phyloP scores from a whole-genome alignment of 2,329 filamentous ascomycete genomes.

The Alternaria incomplexa region DNA sequence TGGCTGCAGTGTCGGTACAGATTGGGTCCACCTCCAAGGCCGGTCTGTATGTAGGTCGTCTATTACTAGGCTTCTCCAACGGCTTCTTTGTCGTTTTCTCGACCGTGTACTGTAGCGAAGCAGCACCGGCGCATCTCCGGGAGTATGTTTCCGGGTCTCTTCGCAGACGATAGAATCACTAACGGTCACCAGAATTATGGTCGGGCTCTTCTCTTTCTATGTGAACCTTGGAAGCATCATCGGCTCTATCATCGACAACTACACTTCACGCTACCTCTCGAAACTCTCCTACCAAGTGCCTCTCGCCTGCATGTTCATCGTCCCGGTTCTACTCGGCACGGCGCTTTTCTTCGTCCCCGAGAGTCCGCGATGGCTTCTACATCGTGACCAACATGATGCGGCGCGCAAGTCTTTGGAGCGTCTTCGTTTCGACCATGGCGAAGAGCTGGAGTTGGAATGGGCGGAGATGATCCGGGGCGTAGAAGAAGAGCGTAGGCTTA shows the following conservation, averaged over 20 bases:
- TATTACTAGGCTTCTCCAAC: conserved; percentile 42
- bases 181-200: conserved; percentile 52
- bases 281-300: conserved; percentile 52
- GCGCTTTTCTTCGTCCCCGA: conserved; percentile 40
- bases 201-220: conserved; percentile 55
- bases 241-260: conserved; percentile 48
- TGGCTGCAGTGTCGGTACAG: conserved; percentile 43
- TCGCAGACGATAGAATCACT: not conserved
- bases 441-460: conserved; percentile 34
- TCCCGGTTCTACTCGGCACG: conserved; percentile 55
- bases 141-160: conserved; percentile 8
- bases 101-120: conserved; percentile 58
- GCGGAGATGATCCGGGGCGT: conserved; percentile 34
- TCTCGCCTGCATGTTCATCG: conserved; percentile 59
- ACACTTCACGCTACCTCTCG: conserved; percentile 26
- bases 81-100: conserved; percentile 62
- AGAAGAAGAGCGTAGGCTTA: conserved; percentile 50
- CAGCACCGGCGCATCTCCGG: conserved; percentile 40
- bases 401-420: conserved; percentile 23
- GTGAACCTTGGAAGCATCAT: conserved; percentile 58
- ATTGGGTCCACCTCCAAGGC: conserved; percentile 21
- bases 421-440: conserved; percentile 24
- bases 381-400: conserved; percentile 19
- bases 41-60: conserved; percentile 53
- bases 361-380: conserved; percentile 52